A percentile compares a stretch with the other conserved stretches of the same genome.
phyloP scores from a whole-genome alignment of 2,329 filamentous ascomycete species.

The Albifimbria verrucaria region DNA sequence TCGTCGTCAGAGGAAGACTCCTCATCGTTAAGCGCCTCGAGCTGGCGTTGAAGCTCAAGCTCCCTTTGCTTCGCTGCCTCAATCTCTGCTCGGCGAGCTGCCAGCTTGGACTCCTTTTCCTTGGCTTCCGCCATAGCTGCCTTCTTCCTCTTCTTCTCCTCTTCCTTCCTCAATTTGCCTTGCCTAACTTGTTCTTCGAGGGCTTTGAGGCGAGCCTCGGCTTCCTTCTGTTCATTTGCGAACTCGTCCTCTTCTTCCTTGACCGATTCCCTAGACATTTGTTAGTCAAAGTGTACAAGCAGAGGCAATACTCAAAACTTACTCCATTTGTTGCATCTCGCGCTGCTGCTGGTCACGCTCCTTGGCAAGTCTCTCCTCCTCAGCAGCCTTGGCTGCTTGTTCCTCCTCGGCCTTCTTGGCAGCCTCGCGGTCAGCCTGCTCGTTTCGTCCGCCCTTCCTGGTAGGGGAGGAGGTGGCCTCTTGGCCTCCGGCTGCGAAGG shows the following conservation, averaged over 20 bases:
- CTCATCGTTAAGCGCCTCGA: slow-evolving; percentile 72
- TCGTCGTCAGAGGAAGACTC: slow-evolving; percentile 76
- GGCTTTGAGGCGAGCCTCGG: slow-evolving; percentile 78
- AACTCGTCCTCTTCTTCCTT: slow-evolving; percentile 76
- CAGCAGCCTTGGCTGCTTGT: slow-evolving; percentile 53
- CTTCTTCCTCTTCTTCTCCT: slow-evolving; percentile 91
- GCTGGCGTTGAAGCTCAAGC: slow-evolving; percentile 81
- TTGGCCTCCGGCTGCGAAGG: slow-evolving; percentile 46
- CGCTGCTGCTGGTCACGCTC: slow-evolving; percentile 75
- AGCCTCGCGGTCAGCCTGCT: slow-evolving; percentile 53
- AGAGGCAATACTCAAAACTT: slow-evolving; percentile 41
- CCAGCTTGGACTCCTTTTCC: slow-evolving; percentile 82
- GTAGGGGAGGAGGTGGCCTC: slow-evolving; percentile 76
- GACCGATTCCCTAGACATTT: slow-evolving; percentile 61
- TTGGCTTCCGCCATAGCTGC: slow-evolving; percentile 82
- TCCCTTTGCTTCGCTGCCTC: slow-evolving; percentile 89
- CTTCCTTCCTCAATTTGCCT: slow-evolving; percentile 92
- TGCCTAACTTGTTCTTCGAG: slow-evolving; percentile 92
- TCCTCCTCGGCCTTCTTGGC: slow-evolving; percentile 58
- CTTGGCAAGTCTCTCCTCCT: slow-evolving; percentile 62
- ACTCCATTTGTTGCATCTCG: slow-evolving; percentile 78
- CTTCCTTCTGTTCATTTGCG: slow-evolving; percentile 73
- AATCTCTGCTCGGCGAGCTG: slow-evolving; percentile 83
- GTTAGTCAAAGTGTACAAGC: slow-evolving; percentile 21
- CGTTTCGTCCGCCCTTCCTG: slow-evolving; percentile 65